These are phyloP conservation scores for Pythium sp. DNA, from an alignment of 352 stramenopile genomes.

Conservation along the genomic window DNA sequence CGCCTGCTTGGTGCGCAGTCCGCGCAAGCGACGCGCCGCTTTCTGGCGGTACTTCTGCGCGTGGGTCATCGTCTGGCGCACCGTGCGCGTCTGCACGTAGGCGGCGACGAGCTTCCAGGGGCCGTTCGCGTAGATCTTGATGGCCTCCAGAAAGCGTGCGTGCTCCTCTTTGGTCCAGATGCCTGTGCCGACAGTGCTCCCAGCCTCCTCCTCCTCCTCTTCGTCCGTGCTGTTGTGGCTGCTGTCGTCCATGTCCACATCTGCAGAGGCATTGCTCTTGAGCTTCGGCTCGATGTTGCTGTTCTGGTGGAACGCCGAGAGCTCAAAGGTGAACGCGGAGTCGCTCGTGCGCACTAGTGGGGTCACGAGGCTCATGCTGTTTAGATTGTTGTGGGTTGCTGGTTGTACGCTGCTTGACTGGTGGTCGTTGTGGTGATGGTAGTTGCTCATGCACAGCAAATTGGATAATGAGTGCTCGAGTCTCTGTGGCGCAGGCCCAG, in stretches of 20 bases:
- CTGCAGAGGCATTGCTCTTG: not conserved
- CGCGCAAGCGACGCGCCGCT: slow-evolving; percentile 40
- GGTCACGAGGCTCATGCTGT: slow-evolving; percentile 14
- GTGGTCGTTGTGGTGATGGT: not conserved
- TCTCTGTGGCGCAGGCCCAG: not conserved
- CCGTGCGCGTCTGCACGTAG: slow-evolving; percentile 62
- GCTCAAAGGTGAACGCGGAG: slow-evolving; percentile 10
- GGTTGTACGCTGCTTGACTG: not conserved
- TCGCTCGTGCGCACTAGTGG: not conserved
- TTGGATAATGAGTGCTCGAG: slow-evolving; percentile 6
- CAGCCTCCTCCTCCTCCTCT: slow-evolving; percentile 11
- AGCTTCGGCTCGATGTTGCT: slow-evolving; percentile 8
- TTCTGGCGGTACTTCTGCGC: slow-evolving; percentile 56
- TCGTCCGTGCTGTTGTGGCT: slow-evolving; percentile 3
- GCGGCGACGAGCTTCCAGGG: slow-evolving; percentile 68
- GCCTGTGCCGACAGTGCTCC: slow-evolving; percentile 29
- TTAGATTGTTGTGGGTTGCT: not conserved
- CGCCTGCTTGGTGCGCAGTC: slow-evolving; percentile 64
- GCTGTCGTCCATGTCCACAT: slow-evolving; percentile 8
- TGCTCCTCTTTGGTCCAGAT: slow-evolving; percentile 70
- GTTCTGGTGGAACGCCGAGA: slow-evolving; percentile 3
- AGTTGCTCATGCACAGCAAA: slow-evolving; percentile 13
- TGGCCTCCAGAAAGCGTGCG: slow-evolving; percentile 64
- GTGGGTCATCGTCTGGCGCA: slow-evolving; percentile 77
- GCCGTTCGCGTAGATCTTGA: slow-evolving; percentile 68